Evolutionary conservation across 2,329 filamentous ascomycete genomes (phyloP).

Genomic region (Didymellaceae sp.): DNA sequence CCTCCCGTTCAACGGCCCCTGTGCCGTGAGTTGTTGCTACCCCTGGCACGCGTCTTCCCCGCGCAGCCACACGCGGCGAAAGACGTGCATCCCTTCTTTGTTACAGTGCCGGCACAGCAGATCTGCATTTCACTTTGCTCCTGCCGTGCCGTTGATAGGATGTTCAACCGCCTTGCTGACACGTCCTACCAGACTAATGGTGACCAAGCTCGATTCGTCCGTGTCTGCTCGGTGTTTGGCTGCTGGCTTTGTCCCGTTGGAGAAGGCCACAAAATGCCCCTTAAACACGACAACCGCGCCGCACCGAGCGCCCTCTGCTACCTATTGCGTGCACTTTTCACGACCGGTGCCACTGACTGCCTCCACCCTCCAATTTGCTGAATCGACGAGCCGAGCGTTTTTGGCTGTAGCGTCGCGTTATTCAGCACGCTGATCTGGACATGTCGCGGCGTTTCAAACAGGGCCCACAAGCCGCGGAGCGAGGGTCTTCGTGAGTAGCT

Average conservation of each 20-base stretch:
- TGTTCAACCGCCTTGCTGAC: conserved; percentile 28
- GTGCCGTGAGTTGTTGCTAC: conserved; percentile 11
- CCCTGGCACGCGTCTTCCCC: conserved; percentile 16
- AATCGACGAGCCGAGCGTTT: background rate
- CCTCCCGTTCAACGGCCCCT: conserved; percentile 16
- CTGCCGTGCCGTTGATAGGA: conserved; percentile 21
- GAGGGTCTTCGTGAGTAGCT: conserved; percentile 14
- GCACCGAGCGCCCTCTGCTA: conserved; percentile 12
- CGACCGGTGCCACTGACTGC: conserved; percentile 1
- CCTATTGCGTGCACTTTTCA: background rate
- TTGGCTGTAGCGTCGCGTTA: background rate
- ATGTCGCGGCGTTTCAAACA: conserved; percentile 20
- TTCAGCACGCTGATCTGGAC: conserved; percentile 14
- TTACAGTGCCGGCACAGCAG: conserved; percentile 9
- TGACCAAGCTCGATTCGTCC: conserved; percentile 16
- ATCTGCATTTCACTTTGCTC: conserved; percentile 15
- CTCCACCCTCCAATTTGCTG: conserved; percentile 7
- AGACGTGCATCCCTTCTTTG: conserved; percentile 7
- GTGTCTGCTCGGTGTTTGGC: conserved; percentile 6
- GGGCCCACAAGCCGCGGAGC: conserved; percentile 17
- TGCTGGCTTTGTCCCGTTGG: conserved; percentile 8
- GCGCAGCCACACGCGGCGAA: conserved; percentile 9
- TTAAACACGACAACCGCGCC: conserved; percentile 10
- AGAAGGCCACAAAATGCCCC: conserved; percentile 13
- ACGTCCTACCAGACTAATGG: conserved; percentile 25